Evolutionary conservation across 106 monocot species (phyloP), one percentile per base, ranked within the genome.

Genomic region (Dioscorea dumetorum): DNA sequence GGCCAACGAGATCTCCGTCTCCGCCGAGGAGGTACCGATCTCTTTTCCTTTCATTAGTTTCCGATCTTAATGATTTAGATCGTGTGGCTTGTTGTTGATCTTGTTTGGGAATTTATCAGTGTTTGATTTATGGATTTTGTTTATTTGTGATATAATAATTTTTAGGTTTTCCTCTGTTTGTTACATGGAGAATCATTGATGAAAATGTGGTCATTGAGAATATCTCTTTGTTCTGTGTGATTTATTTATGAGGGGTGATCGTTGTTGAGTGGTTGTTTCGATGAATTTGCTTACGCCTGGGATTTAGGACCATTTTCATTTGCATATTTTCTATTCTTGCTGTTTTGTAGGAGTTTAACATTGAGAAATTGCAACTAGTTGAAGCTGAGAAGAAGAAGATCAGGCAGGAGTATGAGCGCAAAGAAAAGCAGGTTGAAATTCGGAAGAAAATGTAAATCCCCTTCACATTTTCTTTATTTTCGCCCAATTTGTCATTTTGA

Each of bases 301-400:
- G 41, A 5, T 6, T 41, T 41, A 5, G 41, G 2, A 41, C 41
- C 41, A 41, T 8, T 41, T 41, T 41, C 6, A 41, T 41, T 5
- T 14, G 12, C 51, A 1, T 12, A 54, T 54, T 19, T 54, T 0
- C 4, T 33, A 60, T 24, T 20, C 67, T 49, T 35, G 24, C 24
- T 51, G 23, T n/a, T 63, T 73, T 78, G 22, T 48, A 95, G 95
- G 95, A 95, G 79, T 95, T 95, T 73, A 95, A 95, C 74, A 91
- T 95, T 51, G 95, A 95, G 80, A 95, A 95, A 68, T 64, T 95
- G 74, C 95, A 95, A 70, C 57, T 95, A 50, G 79, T 95, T 78
- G 95, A 95, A 64, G 91, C 91, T 50, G 95, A 95, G 49, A 95
- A 95, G 73, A 85, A 77, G 79, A 95, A 95, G 82, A 84, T 91